Conservation (phyloP, 805 yeast species). For the Lipomyces yamanashiensis region DNA sequence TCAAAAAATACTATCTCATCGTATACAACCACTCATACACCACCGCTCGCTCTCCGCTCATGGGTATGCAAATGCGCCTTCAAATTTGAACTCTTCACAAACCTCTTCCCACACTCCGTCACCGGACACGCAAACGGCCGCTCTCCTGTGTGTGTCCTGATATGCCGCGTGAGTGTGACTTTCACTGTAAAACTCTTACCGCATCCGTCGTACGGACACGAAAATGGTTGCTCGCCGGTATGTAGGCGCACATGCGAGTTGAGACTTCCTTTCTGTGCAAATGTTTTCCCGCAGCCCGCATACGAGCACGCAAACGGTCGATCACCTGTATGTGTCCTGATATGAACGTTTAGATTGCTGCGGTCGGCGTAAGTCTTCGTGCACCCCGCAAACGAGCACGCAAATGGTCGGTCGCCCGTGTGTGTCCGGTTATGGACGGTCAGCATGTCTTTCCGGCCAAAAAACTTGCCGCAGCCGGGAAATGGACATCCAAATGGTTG, state of each 20-base stretch:
- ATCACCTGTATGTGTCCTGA: constrained; percentile 68
- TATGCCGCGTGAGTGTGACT: constrained; percentile 84
- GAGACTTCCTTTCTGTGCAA: constrained; percentile 59
- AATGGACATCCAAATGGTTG: constrained; percentile 71
- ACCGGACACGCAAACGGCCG: constrained; percentile 34
- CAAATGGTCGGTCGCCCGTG: constrained; percentile 86
- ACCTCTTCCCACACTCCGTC: constrained; percentile 37
- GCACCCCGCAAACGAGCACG: constrained; percentile 49
- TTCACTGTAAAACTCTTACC: constrained; percentile 83
- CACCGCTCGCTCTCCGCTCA: constrained; percentile 2
- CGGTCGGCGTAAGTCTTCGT: constrained; percentile 78
- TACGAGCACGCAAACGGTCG: constrained; percentile 36
- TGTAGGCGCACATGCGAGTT: constrained; percentile 85
- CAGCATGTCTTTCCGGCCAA: constrained; percentile 80
- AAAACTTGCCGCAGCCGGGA: constrained; percentile 69
- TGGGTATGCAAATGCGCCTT: constrained; percentile 66
- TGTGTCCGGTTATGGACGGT: constrained; percentile 85
- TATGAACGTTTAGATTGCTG: constrained; percentile 84
- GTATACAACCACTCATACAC: background rate
- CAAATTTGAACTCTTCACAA: constrained; percentile 66
- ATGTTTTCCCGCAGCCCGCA: constrained; percentile 34
- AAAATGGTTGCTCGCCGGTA: constrained; percentile 86
- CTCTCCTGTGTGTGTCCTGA: constrained; percentile 69
- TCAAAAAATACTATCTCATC: background rate
- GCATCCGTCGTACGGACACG: constrained; percentile 78